Conservation (phyloP, 73 alveolate species). For the Paramecium tetraurelia region DNA sequence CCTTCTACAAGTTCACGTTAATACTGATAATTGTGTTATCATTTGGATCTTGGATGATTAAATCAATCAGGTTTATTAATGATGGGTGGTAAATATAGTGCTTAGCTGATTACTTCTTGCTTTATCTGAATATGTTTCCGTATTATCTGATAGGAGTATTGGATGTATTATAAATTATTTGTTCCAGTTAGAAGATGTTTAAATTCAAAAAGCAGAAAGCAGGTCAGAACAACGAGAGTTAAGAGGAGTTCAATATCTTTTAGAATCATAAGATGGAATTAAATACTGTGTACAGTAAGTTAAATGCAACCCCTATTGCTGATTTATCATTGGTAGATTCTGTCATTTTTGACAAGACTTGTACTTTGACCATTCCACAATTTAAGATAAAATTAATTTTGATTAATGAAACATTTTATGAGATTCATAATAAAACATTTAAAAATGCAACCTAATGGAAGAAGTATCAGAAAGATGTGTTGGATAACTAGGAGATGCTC, state of each 20-base stretch:
- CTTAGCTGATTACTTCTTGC: not conserved
- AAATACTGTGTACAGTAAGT: not conserved
- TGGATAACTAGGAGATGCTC: not conserved
- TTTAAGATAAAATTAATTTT: not conserved
- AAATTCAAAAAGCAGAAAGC: not conserved
- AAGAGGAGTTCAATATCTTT: not conserved
- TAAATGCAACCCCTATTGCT: constrained; percentile 5
- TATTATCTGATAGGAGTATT: not conserved
- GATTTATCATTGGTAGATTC: not conserved
- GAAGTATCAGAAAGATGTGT: not conserved
- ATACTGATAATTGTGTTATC: not conserved
- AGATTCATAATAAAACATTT: constrained; percentile 3
- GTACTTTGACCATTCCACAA: not conserved
- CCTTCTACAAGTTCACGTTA: not conserved
- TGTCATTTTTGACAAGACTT: constrained; percentile 29
- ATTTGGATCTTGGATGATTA: not conserved
- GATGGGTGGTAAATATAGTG: not conserved
- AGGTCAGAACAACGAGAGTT: not conserved
- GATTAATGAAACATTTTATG: not conserved
- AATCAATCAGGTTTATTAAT: not conserved
- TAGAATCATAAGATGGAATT: not conserved
- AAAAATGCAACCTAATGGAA: not conserved
- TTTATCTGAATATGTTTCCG: constrained; percentile 5
- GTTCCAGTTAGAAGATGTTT: not conserved
- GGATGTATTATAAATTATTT: not conserved